Evolutionary conservation across 1,284 basidiomycete genomes (phyloP).

Genomic region (Boletus semigastroideus): DNA sequence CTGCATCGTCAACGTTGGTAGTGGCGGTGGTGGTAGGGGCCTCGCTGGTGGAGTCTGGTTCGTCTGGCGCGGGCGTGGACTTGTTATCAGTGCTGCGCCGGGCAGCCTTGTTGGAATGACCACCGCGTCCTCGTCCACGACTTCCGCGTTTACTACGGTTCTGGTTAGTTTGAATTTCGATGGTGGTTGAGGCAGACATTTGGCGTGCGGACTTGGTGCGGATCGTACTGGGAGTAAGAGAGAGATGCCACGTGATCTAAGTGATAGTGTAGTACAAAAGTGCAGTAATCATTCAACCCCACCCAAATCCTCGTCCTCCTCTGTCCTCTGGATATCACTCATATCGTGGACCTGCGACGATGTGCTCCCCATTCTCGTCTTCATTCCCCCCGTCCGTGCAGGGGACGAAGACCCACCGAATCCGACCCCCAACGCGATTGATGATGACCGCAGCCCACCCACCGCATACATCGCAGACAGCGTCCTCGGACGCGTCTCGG

Average conservation of each 20-base stretch:
- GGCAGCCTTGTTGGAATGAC: constrained; percentile 8
- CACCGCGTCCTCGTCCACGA: constrained; percentile 23
- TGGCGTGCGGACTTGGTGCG: background rate
- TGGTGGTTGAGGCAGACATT: constrained; percentile 25
- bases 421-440: constrained; percentile 24
- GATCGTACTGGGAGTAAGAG: background rate
- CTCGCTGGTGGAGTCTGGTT: background rate
- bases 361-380: background rate
- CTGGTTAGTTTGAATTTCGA: constrained; percentile 6
- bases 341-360: background rate
- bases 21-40: background rate
- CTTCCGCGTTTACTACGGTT: constrained; percentile 14
- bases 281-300: constrained; percentile 22
- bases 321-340: background rate
- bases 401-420: constrained; percentile 16
- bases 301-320: constrained; percentile 11
- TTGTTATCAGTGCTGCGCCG: constrained; percentile 10
- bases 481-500: constrained; percentile 41
- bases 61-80: background rate
- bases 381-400: constrained; percentile 4
- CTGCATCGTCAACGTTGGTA: too few relatives aligned
- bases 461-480: constrained; percentile 63
- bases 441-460: constrained; percentile 41
- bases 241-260: constrained; percentile 14
- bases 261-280: background rate